These are phyloP conservation scores for Quambalaria eucalypti DNA, from an alignment of 1,284 basidiomycete species.

Conservation along the genomic window DNA sequence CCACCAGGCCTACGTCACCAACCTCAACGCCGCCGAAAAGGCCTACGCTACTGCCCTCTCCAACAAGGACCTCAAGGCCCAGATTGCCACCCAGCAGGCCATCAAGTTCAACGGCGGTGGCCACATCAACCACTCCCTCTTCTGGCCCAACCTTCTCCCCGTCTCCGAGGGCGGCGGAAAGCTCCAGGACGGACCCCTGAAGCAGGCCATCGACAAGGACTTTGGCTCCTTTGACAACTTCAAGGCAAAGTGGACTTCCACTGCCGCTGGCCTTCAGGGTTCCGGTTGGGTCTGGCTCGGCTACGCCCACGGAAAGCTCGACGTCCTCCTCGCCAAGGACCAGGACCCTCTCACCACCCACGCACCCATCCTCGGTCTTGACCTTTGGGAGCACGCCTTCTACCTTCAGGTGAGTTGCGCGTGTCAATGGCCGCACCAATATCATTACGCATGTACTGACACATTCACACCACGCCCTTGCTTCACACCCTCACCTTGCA, in stretches of 20 bases:
- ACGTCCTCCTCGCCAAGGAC: slow-evolving; percentile 74
- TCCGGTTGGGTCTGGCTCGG: slow-evolving; percentile 94
- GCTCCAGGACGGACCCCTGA: slow-evolving; percentile 62
- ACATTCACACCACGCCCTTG: background rate
- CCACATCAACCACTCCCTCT: slow-evolving; percentile 72
- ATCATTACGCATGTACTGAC: background rate
- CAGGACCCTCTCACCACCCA: slow-evolving; percentile 87
- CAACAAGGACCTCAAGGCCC: slow-evolving; percentile 61
- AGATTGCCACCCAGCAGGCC: slow-evolving; percentile 74
- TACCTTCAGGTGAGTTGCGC: slow-evolving; percentile 21
- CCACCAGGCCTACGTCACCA: slow-evolving; percentile 55
- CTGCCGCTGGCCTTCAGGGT: slow-evolving; percentile 88
- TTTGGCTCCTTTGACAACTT: slow-evolving; percentile 74
- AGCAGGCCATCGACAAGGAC: slow-evolving; percentile 68
- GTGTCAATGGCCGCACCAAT: background rate
- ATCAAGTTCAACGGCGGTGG: slow-evolving; percentile 88
- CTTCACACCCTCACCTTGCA: background rate
- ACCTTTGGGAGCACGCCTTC: slow-evolving; percentile 82
- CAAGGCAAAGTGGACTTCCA: slow-evolving; percentile 71
- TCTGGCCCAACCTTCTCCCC: slow-evolving; percentile 79
- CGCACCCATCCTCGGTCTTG: slow-evolving; percentile 84
- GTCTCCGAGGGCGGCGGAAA: slow-evolving; percentile 52
- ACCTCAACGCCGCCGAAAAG: slow-evolving; percentile 65
- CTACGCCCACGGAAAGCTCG: slow-evolving; percentile 58
- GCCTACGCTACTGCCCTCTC: slow-evolving; percentile 60